A percentile compares a stretch with the other conserved stretches of the same genome.
These are phyloP conservation scores for Phytophthora megakarya DNA, from an alignment of 352 stramenopile species.

Conservation along the genomic window DNA sequence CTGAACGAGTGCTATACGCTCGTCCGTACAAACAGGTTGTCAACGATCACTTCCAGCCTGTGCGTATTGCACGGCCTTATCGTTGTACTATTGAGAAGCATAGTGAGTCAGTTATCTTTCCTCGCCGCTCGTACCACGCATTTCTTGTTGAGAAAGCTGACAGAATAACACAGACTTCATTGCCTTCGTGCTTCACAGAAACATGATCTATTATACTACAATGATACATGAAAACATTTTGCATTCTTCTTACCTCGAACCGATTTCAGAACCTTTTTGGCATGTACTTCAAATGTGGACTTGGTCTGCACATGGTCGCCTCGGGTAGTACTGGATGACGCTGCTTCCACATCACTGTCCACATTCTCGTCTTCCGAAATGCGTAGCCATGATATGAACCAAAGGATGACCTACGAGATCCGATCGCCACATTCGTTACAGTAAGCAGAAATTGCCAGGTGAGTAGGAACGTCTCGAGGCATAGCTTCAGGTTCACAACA, in stretches of 20 bases:
- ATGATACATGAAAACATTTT: conserved; percentile 25
- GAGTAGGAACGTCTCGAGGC: conserved; percentile 72
- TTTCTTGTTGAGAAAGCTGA: conserved; percentile 6
- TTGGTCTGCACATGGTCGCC: conserved; percentile 15
- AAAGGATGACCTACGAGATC: conserved; percentile 16
- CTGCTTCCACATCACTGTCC: conserved; percentile 65
- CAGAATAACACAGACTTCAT: conserved; percentile 14
- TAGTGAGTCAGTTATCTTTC: conserved; percentile 39
- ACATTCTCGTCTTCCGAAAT: conserved; percentile 79
- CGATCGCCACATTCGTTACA: conserved; percentile 31
- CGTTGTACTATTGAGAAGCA: conserved; percentile 32
- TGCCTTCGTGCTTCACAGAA: conserved; percentile 9
- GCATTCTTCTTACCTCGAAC: conserved; percentile 76
- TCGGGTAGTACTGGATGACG: conserved; percentile 34
- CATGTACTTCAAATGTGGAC: conserved; percentile 26
- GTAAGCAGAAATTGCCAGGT: conserved; percentile 78
- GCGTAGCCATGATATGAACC: conserved; percentile 72
- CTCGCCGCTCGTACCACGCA: conserved; percentile 19
- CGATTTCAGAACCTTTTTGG: conserved; percentile 83
- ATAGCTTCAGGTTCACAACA: conserved; percentile 80
- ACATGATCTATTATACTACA: conserved; percentile 8
- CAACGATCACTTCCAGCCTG: conserved; percentile 49
- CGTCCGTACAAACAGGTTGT: conserved; percentile 39
- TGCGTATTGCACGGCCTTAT: conserved; percentile 44
- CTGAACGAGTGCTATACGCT: conserved; percentile 37